phyloP scores from a whole-genome alignment of 495 filamentous ascomycete genomes.

The Podospora pseudoanserina region DNA sequence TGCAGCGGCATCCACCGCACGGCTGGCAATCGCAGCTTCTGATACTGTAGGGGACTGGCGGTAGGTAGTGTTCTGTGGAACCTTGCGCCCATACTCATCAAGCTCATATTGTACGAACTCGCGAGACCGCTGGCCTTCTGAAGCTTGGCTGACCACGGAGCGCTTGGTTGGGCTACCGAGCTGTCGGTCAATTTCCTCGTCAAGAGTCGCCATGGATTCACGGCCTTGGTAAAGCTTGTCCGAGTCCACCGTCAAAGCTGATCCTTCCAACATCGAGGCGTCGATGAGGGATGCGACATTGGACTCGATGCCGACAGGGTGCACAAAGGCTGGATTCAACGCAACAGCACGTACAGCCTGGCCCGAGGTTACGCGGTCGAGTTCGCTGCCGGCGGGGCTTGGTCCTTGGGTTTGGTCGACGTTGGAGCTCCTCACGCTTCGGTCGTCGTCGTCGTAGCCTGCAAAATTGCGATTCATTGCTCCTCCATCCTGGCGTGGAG shows the following conservation, averaged over 20 bases:
- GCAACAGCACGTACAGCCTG: conserved; percentile 65
- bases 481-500: conserved; percentile 31
- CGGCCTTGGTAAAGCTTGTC: conserved; percentile 34
- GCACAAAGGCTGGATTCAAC: conserved; percentile 71
- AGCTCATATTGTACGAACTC: conserved; percentile 46
- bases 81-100: conserved; percentile 53
- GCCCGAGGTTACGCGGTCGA: conserved; percentile 59
- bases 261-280: conserved; percentile 77
- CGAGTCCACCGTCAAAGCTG: conserved; percentile 57
- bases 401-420: conserved; percentile 53
- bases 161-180: conserved; percentile 33
- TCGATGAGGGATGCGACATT: conserved; percentile 83
- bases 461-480: conserved; percentile 38
- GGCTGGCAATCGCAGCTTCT: conserved; percentile 50
- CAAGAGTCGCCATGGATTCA: conserved; percentile 37
- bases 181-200: conserved; percentile 21
- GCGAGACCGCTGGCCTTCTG: conserved; percentile 15
- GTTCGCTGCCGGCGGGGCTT: conserved; percentile 66
- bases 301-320: conserved; percentile 74
- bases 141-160: conserved; percentile 31
- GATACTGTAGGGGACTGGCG: conserved; percentile 46
- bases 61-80: conserved; percentile 37
- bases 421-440: conserved; percentile 40
- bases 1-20: conserved; percentile 49
- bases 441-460: conserved; percentile 35